Percentiles rank a stretch among this genome's conserved stretches.
phyloP scores from a whole-genome alignment of 2,329 filamentous ascomycete species.

The Aspergillus japonicus region DNA sequence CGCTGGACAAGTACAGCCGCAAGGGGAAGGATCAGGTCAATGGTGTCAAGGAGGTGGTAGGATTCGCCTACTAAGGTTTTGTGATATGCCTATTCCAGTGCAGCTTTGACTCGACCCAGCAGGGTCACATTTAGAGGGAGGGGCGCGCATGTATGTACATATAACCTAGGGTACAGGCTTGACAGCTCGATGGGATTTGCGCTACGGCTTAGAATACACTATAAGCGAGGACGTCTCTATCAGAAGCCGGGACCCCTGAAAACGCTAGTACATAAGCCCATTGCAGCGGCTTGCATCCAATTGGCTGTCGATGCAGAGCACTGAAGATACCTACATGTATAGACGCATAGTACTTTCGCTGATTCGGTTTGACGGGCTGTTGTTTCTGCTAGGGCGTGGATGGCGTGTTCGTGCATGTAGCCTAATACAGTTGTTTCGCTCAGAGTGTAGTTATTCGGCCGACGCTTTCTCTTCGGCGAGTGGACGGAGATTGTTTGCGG shows the following conservation, averaged over 20 bases:
- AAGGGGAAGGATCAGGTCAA: conserved; percentile 8
- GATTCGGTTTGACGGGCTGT: no score
- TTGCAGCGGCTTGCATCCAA: background rate
- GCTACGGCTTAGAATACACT: background rate
- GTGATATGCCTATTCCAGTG: background rate
- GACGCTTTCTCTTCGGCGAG: no score
- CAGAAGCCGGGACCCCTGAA: background rate
- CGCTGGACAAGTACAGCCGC: conserved; percentile 64
- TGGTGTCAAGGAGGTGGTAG: conserved; percentile 10
- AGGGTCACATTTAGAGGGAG: background rate
- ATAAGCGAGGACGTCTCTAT: background rate
- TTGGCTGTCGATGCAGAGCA: background rate
- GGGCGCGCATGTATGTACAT: background rate
- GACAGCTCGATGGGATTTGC: background rate
- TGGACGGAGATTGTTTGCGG: no score
- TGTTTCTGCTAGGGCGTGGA: no score
- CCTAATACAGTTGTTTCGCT: no score
- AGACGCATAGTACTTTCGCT: background rate
- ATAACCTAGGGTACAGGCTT: background rate
- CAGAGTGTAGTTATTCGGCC: no score
- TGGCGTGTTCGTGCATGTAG: no score
- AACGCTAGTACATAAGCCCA: background rate
- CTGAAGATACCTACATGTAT: background rate
- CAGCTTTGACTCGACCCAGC: background rate
- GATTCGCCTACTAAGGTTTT: background rate